A percentile compares a stretch with the other conserved stretches of the same genome.
Conservation (phyloP, 129 eudicot species). For the carrot (Daucus carota) region DNA sequence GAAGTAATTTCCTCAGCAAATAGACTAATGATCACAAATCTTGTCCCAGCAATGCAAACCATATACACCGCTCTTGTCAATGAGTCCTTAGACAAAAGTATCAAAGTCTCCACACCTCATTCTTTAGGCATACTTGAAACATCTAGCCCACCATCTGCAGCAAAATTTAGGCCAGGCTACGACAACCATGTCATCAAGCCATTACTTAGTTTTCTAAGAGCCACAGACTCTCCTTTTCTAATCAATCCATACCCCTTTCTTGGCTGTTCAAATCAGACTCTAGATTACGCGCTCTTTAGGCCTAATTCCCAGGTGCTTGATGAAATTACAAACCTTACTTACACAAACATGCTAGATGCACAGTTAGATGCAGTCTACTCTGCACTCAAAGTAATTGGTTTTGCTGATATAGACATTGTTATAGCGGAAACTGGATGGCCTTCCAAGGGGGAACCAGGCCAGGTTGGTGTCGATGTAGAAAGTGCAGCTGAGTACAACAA, state of each 20-base stretch:
- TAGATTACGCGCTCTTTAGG: constrained; percentile 69
- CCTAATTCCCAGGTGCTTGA: constrained; percentile 57
- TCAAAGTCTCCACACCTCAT: constrained; percentile 75
- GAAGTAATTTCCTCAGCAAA: constrained; percentile 69
- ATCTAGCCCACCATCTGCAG: constrained; percentile 73
- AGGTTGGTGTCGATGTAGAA: constrained; percentile 42
- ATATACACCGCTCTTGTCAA: constrained; percentile 60
- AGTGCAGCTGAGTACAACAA: constrained; percentile 65
- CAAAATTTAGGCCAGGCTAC: constrained; percentile 51
- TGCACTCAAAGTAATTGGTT: constrained; percentile 53
- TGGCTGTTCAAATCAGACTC: constrained; percentile 37
- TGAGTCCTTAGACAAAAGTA: constrained; percentile 37
- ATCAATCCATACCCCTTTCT: constrained; percentile 83
- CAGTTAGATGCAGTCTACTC: constrained; percentile 72
- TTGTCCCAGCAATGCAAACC: constrained; percentile 72
- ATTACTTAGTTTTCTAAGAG: constrained; percentile 46
- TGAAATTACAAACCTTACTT: constrained; percentile 30
- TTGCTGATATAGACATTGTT: constrained; percentile 47
- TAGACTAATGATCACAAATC: constrained; percentile 29
- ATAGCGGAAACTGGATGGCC: constrained; percentile 97
- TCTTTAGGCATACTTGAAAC: constrained; percentile 53
- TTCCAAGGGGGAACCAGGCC: constrained; percentile 61
- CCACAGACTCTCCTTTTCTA: constrained; percentile 64
- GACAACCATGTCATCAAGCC: constrained; percentile 45
- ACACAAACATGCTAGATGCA: constrained; percentile 81